Conservation (phyloP, 139 green algal species). For the Auxenochlorella pyrenoidosa region DNA sequence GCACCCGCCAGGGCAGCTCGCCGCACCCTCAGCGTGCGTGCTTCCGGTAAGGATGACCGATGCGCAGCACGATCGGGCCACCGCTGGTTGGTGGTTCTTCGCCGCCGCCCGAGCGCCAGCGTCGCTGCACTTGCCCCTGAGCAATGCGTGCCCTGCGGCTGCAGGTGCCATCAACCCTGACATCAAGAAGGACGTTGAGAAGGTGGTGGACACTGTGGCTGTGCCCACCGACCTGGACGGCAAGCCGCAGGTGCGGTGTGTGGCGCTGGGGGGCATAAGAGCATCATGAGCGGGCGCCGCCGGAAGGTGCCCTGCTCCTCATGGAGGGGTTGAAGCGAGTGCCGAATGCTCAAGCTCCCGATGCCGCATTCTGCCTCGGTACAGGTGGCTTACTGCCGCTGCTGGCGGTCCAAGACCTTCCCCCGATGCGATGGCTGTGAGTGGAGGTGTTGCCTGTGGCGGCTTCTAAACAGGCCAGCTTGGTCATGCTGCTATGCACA, state of each 20-base stretch:
- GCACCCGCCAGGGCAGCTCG: no score
- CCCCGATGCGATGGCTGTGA: slow-evolving; percentile 71
- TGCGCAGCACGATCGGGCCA: no score
- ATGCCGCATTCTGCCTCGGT: not conserved
- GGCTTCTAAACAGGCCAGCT: no score
- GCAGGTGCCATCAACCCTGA: slow-evolving; percentile 7
- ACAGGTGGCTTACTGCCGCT: slow-evolving; percentile 6
- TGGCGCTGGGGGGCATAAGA: not conserved
- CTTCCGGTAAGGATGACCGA: not conserved
- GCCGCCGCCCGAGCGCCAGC: no score
- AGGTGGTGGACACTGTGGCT: slow-evolving; percentile 22
- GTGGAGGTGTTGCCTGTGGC: not conserved
- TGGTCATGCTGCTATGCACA: not conserved
- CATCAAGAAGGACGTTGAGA: slow-evolving; percentile 28
- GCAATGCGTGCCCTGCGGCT: not conserved
- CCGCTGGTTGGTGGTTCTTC: no score
- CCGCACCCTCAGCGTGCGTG: not conserved
- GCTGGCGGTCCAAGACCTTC: slow-evolving; percentile 55
- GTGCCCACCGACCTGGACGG: not conserved
- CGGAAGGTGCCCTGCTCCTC: no score
- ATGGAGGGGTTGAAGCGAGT: no score
- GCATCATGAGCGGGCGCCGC: no score
- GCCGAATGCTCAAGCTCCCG: no score
- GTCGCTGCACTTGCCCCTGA: not conserved
- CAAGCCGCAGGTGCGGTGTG: not conserved